Evolutionary conservation across 2,329 filamentous ascomycete species (phyloP), one percentile per base, ranked within the genome.

Genomic region (Magnaporthiopsis incrustans): DNA sequence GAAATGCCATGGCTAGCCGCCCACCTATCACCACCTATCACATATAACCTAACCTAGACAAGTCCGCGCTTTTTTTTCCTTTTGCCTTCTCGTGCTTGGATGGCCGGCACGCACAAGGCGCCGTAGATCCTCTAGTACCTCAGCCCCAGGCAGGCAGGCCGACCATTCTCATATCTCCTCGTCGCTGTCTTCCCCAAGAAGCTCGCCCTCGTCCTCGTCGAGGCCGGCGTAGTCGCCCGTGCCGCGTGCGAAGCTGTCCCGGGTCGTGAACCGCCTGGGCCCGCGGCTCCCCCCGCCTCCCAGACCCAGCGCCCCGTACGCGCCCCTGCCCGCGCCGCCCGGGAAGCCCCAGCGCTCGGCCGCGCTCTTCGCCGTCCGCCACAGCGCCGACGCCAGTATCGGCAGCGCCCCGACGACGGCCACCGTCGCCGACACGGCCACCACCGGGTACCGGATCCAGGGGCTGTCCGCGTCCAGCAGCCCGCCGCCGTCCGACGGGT

Each of bases 171-270:
- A 87, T 61, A 89, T 90, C 67, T 97, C 94, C 72, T 97, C 92
- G 68, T 97, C 94, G 69, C 92, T 92, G 66, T 96, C 93, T 69
- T 97, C 94, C 0, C 95, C 95, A 50, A 99, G 78, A 69, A 99
- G 79, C 79, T 98, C 94, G 61, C 94, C 94, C 74, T 98, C 95
- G 73, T 98, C 95, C 62, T 95, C 90, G 71, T 96, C 92, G 62
- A 97, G 92, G 71, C 89, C 84, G 22, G 88, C 86, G 75, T 98
- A 98, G 75, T 97, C 91, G n/a, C 90, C 89, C 64, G 91, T 85
- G 1, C 91, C 89, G 64, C 92, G 85, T 6, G 92, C 90, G 77
- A 99, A 99, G 66, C 91, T 94, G 71, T 91, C 90, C 65, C 96
- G 82, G 61, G 91, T 96, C 22, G 92, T 95, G 74, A 96, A 99